Base-by-base conservation (phyloP, 2,329 filamentous ascomycete species). In the Madurella fahalii region DNA sequence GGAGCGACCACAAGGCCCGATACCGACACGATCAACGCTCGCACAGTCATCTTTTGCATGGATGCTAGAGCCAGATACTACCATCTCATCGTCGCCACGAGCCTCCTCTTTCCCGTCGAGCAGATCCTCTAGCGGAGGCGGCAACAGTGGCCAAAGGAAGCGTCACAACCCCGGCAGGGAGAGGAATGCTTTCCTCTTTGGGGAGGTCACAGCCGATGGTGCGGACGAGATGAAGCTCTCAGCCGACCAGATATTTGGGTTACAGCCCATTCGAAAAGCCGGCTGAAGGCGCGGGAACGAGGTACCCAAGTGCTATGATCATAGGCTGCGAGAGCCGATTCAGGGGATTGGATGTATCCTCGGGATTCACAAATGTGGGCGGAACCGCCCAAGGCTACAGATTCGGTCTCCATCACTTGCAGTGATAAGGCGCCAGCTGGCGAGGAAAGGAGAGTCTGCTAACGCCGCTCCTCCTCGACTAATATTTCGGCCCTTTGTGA, bases 41-140 rank as follows among this genome's bases (percentile, higher is more conserved):
- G 85, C 86, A 1, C 86, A 89, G 61, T 90, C 87, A 8, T 87
- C 85, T 4, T 91, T 90, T 68, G 85, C 87, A 1, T 90, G 86
- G 85, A 91, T 91, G 86, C 75, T 91, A 2, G 84, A 85, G 60
- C 80, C 79, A 2, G 78, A 80, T 60, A 61, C 62, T 2, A 57
- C 58, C 30, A n/a, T 47, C n/a, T 61, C 69, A 17, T 70, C 71
- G 5, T n/a, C 40, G 0, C 16, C 40, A 5, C 49, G 25, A 9
- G 9, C 45, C 12, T 17, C 49, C 9, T 25, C 52, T 5, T 61
- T 60, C 25, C 53, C 61, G 8, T 53, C 66, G 40, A 25, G 45
- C 42, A 54, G 44, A 40, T 57, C 54, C 47, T 47, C 57, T 44
- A 53, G 55, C 56, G 53, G 54, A 67, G 51, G 51, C 40, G 57